These are phyloP conservation scores for Cetraspora pellucida DNA, from an alignment of 192 early-diverging fungal genomes.

Conservation along the genomic window DNA sequence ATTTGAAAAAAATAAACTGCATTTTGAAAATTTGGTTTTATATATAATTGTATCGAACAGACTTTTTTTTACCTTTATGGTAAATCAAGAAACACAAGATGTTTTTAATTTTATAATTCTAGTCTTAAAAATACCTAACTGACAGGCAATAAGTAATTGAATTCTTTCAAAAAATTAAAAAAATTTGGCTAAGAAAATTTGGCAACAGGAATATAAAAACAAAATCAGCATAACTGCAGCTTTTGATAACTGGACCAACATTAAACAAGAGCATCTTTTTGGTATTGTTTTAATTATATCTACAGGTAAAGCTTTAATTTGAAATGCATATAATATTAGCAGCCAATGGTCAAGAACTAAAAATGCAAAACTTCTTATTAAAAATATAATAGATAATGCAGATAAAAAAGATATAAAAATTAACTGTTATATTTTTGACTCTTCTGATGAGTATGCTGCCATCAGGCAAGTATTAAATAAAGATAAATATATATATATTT, in stretches of 20 bases:
- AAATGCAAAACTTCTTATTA: background rate
- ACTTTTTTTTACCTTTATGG: conserved; percentile 1
- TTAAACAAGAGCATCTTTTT: conserved; percentile 20
- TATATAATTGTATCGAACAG: conserved; percentile 20
- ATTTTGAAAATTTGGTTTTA: conserved; percentile 22
- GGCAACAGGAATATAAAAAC: background rate
- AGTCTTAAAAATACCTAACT: background rate
- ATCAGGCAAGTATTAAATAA: background rate
- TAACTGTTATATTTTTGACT: conserved; percentile 14
- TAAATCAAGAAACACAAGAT: conserved; percentile 9
- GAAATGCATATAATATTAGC: background rate
- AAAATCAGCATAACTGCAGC: conserved; percentile 10
- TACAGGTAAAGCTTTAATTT: background rate
- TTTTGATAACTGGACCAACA: conserved; percentile 18
- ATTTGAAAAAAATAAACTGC: background rate
- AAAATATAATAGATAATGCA: conserved; percentile 9
- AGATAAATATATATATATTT: too few relatives aligned
- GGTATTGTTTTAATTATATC: conserved; percentile 11
- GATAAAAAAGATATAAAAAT: conserved; percentile 22
- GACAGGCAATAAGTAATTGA: background rate
- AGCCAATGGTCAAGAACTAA: conserved; percentile 2
- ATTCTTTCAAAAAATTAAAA: background rate
- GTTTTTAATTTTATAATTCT: conserved; percentile 17
- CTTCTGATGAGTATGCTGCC: conserved; percentile 12
- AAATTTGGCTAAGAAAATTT: background rate